Base-by-base conservation (phyloP, 176 grass and related monocot species). In the Saccharum spontaneum region DNA sequence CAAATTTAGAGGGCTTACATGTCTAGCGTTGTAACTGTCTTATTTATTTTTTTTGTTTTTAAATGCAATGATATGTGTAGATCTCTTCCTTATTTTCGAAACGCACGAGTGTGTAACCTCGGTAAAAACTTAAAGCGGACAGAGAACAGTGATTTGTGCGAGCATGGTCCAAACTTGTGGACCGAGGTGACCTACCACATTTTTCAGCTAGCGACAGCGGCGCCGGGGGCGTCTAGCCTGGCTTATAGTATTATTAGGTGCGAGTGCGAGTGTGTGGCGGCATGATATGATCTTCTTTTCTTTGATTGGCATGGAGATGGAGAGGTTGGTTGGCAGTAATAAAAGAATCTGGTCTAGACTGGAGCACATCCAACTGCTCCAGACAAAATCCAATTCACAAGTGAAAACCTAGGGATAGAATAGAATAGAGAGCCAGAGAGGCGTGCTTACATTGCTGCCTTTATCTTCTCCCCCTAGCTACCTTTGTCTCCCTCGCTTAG, bases 351-450 rank as follows among this genome's bases (percentile, higher is more conserved):
- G 67, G 36, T 15, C 49, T 60, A 50, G 80, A 60, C 67, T 43
- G 87, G 71, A 77, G 83, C 69, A 76, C 79, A 89, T 94, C 92
- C 92, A 97, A 94, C 80, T 82, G 90, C 94, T 85, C 83, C 90
- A 80, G 94, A 97, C 94, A 97, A 97, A 97, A 88, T 72, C 89
- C 83, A 92, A 76, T 86, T 86, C 91, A 68, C 68, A 88, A 76
- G 77, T 71, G 83, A 79, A 82, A 90, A 63, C 78, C 73, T 83
- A 87, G 62, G 33, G 41, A 18, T 54, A 60, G 37, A 49, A 52
- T 16, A 20, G 59, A 49, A 52, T 16, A 20, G 59, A 17, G 69
- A 8, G 52, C 38, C 34, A 38, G 69, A 67, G 71, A 57, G 16
- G 41, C 62, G 7, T 26, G 20, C 67, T 38, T 36, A 59, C 67